Base-by-base conservation (phyloP, 129 eudicot genomes). In the Saposhnikovia divaricata region DNA sequence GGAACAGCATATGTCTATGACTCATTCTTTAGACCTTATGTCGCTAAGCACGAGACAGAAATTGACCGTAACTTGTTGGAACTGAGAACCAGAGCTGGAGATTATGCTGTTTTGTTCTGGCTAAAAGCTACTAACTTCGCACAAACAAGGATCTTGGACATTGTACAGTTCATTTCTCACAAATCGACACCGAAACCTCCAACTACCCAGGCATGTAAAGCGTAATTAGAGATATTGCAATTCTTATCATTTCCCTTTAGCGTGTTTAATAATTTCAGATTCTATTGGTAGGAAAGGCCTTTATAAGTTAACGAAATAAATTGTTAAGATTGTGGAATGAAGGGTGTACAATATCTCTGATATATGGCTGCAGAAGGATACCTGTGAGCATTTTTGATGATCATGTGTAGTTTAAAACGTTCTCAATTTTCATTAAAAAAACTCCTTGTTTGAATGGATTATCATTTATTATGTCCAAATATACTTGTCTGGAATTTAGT, bases 1-100 rank as follows among this genome's bases (percentile, higher is more conserved):
- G 98, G 98, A 80, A 91, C 98, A 72, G 81, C 87, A 45, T 94
- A 91, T 76, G 97, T 94, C n/a, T 94, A 91, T 72, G 91, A 91
- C 28, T 88, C 97, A 72, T 94, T 94, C 82, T 91, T 94, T 48
- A 86, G 83, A 85, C 98, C 98, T 14, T 87, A 88, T 55, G 78
- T 94, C 57, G 83, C 96, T 74, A 92, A 87, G 88, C 98, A 94
- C 80, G 97, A 94, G 84, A 80, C 89, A 61, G 98, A 91, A 43
- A 91, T 89, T 40, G 97, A 91, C 69, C 90, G 92, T 16, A 91
- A 81, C 77, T 86, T 94, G 92, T 68, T 85, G 63, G 98, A 94
- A 75, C 79, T 94, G 77, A 91, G 89, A 81, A 90, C 87, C n/a
- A 90, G 89, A 86, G 98, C 98, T 78, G 93, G 85, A 65, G 98